Percentiles rank a stretch among this genome's conserved stretches.
Evolutionary conservation across 176 grass and related monocot species (phyloP).

Genomic region (Eremochloa ophiuroides): DNA sequence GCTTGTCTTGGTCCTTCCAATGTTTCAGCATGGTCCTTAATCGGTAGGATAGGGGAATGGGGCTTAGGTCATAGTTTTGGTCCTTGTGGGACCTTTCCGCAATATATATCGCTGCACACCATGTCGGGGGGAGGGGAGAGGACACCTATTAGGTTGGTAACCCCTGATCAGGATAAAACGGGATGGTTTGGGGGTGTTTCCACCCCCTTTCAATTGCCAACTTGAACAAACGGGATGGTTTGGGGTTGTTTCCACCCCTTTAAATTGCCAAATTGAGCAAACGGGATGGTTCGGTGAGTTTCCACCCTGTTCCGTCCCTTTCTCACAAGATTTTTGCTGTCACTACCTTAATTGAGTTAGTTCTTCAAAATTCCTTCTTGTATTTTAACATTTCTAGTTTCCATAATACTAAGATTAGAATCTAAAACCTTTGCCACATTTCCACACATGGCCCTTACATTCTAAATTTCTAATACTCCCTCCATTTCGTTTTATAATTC

Average conservation of each 20-base stretch:
- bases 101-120: not conserved
- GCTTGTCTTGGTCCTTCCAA: not conserved
- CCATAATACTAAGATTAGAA: not conserved
- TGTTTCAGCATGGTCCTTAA: not conserved
- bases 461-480: not conserved
- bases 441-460: not conserved
- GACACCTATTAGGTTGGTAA: too few relatives aligned
- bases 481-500: too few relatives aligned
- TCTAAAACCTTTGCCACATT: not conserved
- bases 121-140: too few relatives aligned
- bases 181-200: not conserved
- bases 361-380: not conserved
- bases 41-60: not conserved
- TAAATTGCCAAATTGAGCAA: too few relatives aligned
- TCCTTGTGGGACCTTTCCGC: not conserved
- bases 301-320: not conserved
- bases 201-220: not conserved
- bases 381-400: not conserved
- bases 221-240: not conserved
- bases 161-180: not conserved
- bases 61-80: not conserved
- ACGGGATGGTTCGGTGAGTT: too few relatives aligned
- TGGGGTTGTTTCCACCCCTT: too few relatives aligned
- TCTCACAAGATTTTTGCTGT: not conserved
- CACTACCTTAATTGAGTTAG: not conserved